Evolutionary conservation across 306 rosid genomes (phyloP).

Genomic region (Senna tora): DNA sequence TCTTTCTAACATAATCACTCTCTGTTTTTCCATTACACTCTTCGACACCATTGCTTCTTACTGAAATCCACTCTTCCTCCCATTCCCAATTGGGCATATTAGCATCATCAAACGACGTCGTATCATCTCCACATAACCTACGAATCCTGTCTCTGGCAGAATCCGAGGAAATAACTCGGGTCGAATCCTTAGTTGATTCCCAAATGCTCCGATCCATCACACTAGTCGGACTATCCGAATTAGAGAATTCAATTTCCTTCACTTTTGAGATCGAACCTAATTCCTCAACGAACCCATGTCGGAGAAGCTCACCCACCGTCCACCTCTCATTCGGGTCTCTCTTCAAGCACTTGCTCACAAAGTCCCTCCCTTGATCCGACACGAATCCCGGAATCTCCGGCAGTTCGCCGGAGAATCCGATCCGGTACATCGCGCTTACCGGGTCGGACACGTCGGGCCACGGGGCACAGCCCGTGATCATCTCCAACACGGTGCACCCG

Average conservation of each 20-base stretch:
- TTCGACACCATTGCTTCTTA: slow-evolving; percentile 40
- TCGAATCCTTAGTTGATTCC: slow-evolving; percentile 42
- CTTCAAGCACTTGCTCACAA: slow-evolving; percentile 56
- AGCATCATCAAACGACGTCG: slow-evolving; percentile 12
- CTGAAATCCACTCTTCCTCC: slow-evolving; percentile 57
- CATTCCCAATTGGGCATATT: slow-evolving; percentile 38
- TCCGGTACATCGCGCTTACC: slow-evolving; percentile 47
- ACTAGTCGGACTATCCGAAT: slow-evolving; percentile 49
- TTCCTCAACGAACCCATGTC: slow-evolving; percentile 49
- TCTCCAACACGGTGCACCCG: slow-evolving; percentile 62
- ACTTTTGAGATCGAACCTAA: not conserved
- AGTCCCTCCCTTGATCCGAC: slow-evolving; percentile 59
- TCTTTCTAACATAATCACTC: not conserved
- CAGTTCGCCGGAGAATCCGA: slow-evolving; percentile 48
- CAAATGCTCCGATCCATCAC: slow-evolving; percentile 47
- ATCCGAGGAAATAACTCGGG: not conserved
- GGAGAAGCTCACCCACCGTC: slow-evolving; percentile 53
- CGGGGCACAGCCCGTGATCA: slow-evolving; percentile 54
- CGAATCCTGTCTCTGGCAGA: slow-evolving; percentile 42
- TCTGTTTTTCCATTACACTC: not conserved
- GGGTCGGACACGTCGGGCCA: slow-evolving; percentile 53
- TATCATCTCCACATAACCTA: slow-evolving; percentile 30
- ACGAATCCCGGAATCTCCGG: slow-evolving; percentile 54
- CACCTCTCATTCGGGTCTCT: slow-evolving; percentile 54
- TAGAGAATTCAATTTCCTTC: not conserved